Evolutionary conservation across 2,329 filamentous ascomycete species (phyloP).

Genomic region (Capronia epimyces): DNA sequence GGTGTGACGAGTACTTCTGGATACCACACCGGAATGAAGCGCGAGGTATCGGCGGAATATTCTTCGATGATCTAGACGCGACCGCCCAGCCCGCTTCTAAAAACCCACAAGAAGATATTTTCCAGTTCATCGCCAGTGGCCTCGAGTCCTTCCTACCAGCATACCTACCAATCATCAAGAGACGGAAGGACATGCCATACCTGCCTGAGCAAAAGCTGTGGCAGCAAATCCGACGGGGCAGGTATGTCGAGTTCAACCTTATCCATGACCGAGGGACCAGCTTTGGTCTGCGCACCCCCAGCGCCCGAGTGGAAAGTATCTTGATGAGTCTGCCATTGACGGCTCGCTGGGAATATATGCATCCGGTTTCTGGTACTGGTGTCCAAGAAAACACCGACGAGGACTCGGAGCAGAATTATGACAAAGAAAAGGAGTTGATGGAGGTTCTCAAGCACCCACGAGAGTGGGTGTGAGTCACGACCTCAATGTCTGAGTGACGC

Average conservation of each 20-base stretch:
- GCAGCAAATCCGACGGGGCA: slow-evolving; percentile 90
- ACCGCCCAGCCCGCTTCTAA: slow-evolving; percentile 48
- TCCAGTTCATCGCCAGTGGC: slow-evolving; percentile 81
- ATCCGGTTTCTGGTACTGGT: slow-evolving; percentile 48
- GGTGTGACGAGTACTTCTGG: slow-evolving; percentile 97
- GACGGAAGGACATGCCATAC: slow-evolving; percentile 85
- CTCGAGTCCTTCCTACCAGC: slow-evolving; percentile 81
- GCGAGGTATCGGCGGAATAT: slow-evolving; percentile 89
- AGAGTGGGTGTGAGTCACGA: slow-evolving; percentile 51
- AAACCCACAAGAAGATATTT: slow-evolving; percentile 81
- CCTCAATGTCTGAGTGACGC: neutral
- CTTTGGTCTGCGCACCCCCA: slow-evolving; percentile 89
- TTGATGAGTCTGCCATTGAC: slow-evolving; percentile 94
- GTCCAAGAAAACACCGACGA: slow-evolving; percentile 43
- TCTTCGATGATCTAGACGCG: slow-evolving; percentile 93
- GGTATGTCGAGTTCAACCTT: slow-evolving; percentile 97
- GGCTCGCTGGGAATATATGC: slow-evolving; percentile 94
- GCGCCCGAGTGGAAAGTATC: slow-evolving; percentile 89
- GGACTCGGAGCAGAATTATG: slow-evolving; percentile 33
- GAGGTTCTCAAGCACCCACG: slow-evolving; percentile 61
- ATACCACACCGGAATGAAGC: slow-evolving; percentile 85
- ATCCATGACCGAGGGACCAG: slow-evolving; percentile 93
- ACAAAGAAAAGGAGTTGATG: slow-evolving; percentile 68
- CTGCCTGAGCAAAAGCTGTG: slow-evolving; percentile 83
- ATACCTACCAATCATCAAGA: slow-evolving; percentile 83